A percentile compares a stretch with the other conserved stretches of the same genome.
Evolutionary conservation across 2,329 filamentous ascomycete species (phyloP).

Genomic region (Metarhizium brunneum): DNA sequence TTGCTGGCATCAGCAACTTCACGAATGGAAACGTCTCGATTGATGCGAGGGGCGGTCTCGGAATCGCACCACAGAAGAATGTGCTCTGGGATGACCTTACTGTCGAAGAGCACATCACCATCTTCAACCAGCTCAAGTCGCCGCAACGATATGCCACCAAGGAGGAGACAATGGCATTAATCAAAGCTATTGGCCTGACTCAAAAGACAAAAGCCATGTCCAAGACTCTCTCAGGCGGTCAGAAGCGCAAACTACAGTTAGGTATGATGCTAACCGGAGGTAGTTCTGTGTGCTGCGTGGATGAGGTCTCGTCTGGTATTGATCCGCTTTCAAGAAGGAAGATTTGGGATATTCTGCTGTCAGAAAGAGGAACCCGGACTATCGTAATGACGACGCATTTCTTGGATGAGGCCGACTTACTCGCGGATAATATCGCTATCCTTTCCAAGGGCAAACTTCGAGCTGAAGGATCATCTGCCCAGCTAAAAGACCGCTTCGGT

Average conservation of each 20-base stretch:
- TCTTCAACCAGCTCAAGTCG: conserved; percentile 78
- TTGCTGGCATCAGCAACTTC: conserved; percentile 71
- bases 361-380: conserved; percentile 71
- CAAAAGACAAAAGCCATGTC: conserved; percentile 64
- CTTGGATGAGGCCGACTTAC: conserved; percentile 81
- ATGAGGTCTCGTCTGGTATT: conserved; percentile 82
- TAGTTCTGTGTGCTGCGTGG: conserved; percentile 78
- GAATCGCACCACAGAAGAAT: conserved; percentile 87
- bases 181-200: conserved; percentile 63
- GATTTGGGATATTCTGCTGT: conserved; percentile 88
- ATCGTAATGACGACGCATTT: conserved; percentile 90
- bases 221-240: conserved; percentile 77
- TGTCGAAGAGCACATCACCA: conserved; percentile 72
- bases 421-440: conserved; percentile 83
- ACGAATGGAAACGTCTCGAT: conserved; percentile 70
- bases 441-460: conserved; percentile 76
- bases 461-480: conserved; percentile 74
- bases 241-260: conserved; percentile 85
- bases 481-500: conserved; percentile 72
- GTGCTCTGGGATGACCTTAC: conserved; percentile 87
- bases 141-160: conserved; percentile 44
- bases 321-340: conserved; percentile 81
- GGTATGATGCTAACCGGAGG: conserved; percentile 94
- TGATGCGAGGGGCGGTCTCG: conserved; percentile 68
- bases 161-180: conserved; percentile 51